Base-by-base conservation (phyloP, 805 yeast genomes). In the Torulaspora gathmanii region DNA sequence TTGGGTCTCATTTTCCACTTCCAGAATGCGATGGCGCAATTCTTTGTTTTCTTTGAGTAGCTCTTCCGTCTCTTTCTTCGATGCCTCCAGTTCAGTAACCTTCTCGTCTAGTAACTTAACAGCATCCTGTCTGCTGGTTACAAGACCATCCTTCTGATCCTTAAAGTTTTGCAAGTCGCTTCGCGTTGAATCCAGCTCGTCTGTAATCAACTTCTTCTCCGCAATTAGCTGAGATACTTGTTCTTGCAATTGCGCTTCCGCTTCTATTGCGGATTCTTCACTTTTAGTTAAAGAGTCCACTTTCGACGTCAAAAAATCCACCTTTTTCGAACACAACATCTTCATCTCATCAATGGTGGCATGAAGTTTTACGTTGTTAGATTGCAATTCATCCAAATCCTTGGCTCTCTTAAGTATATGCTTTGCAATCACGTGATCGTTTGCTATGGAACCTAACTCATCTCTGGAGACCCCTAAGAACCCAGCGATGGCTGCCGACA, bases 271-370 rank as follows among this genome's bases (percentile, higher is more conserved):
- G 2, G 47, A 44, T 2, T 51, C 52, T 9, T 64, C 53, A 11
- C 62, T 57, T 2, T 46, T 33, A n/a, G 61, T 47, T 2, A 61
- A 44, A 3, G 51, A 47, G 3, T 50, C 52, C 1, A 67, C 36
- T 36, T 70, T 70, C 5, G 42, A 48, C 26, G 63, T 66, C 37
- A 72, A 48, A 0, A 57, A 28, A 11, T 66, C 70, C 5, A 62
- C 44, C 40, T 63, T 70, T 44, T 64, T 68, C 7, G 54, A 45
- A 1, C 60, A 55, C 1, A 69, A 46, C 30, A 68, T 71, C 16
- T 66, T 65, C 13, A 61, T 50, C 42, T 71, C 75, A 43, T 74
- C 77, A 13, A 68, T 56, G n/a, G 65, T 63, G 10, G 73, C 64
- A 45, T 67, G 70, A 23, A 69, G 33, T 2, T 67, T 54, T 37